Evolutionary conservation across 2,329 filamentous ascomycete species (phyloP).

Genomic region (Hypoxylon sp.): DNA sequence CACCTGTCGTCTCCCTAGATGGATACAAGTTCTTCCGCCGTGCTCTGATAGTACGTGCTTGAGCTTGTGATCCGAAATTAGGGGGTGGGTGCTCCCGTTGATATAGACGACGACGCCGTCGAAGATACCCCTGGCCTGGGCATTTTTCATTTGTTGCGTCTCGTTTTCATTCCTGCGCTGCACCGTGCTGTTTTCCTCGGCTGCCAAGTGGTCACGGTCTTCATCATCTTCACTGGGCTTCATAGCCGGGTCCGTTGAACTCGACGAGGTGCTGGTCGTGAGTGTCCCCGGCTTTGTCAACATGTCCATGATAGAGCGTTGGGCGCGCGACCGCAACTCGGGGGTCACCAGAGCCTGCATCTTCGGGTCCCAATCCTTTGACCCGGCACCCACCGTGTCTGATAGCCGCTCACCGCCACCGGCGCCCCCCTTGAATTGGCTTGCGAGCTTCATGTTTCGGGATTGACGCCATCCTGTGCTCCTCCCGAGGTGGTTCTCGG

Average conservation of each 20-base stretch:
- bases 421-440: slow-evolving; percentile 73
- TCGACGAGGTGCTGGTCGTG: slow-evolving; percentile 45
- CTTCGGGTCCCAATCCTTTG: slow-evolving; percentile 64
- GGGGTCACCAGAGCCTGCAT: slow-evolving; percentile 58
- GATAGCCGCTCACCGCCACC: slow-evolving; percentile 69
- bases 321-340: slow-evolving; percentile 55
- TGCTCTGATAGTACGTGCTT: slow-evolving; percentile 81
- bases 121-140: slow-evolving; percentile 67
- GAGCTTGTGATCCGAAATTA: slow-evolving; percentile 86
- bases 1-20: slow-evolving; percentile 77
- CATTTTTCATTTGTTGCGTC: slow-evolving; percentile 59
- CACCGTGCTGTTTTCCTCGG: slow-evolving; percentile 46
- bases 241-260: slow-evolving; percentile 23
- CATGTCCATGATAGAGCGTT: slow-evolving; percentile 66
- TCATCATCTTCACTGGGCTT: slow-evolving; percentile 21
- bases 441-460: slow-evolving; percentile 74
- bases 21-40: slow-evolving; percentile 77
- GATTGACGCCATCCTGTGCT: slow-evolving; percentile 77
- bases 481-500: slow-evolving; percentile 72
- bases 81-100: slow-evolving; percentile 86
- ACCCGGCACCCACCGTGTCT: slow-evolving; percentile 74
- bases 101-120: slow-evolving; percentile 80
- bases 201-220: slow-evolving; percentile 19
- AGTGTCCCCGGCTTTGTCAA: slow-evolving; percentile 61
- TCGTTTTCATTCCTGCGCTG: slow-evolving; percentile 52